A percentile compares a stretch with the other conserved stretches of the same genome.
phyloP scores from a whole-genome alignment of 1,139 yeast species.

The Yamadazyma triangularis region DNA sequence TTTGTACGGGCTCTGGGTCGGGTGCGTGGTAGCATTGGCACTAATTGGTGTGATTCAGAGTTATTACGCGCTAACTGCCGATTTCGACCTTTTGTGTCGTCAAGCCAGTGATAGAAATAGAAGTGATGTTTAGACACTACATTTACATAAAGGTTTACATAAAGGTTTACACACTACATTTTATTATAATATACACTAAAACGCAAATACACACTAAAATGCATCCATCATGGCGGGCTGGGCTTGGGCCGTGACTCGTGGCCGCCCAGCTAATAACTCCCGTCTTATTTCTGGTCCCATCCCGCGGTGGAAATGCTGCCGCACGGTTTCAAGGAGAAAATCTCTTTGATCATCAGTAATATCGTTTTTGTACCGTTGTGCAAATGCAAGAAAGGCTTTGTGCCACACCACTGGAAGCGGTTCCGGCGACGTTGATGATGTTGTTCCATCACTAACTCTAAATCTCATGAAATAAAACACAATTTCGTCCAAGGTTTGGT shows the following conservation, averaged over 20 bases:
- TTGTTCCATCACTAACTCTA: conserved; percentile 46
- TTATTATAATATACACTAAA: conserved; percentile 4
- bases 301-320: conserved; percentile 83
- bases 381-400: conserved; percentile 88
- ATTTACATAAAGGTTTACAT: too few relatives aligned
- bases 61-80: conserved; percentile 37
- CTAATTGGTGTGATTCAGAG: conserved; percentile 51
- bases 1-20: conserved; percentile 52
- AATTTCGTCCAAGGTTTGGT: conserved; percentile 89
- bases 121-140: conserved; percentile 1
- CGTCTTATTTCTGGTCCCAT: conserved; percentile 95
- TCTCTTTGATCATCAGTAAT: conserved; percentile 97
- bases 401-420: conserved; percentile 94
- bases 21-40: conserved; percentile 47
- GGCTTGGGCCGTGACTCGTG: conserved; percentile 25
- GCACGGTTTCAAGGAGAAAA: conserved; percentile 81
- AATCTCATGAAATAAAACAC: conserved; percentile 96
- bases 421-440: conserved; percentile 24
- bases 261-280: conserved; percentile 79
- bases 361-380: conserved; percentile 94
- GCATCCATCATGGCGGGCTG: conserved; percentile 38
- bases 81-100: conserved; percentile 34
- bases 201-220: conserved; percentile 21
- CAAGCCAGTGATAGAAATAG: conserved; percentile 35
- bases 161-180: neutral